These are phyloP conservation scores for Rutstroemia sp. DNA, from an alignment of 2,329 filamentous ascomycete species.

Conservation along the genomic window DNA sequence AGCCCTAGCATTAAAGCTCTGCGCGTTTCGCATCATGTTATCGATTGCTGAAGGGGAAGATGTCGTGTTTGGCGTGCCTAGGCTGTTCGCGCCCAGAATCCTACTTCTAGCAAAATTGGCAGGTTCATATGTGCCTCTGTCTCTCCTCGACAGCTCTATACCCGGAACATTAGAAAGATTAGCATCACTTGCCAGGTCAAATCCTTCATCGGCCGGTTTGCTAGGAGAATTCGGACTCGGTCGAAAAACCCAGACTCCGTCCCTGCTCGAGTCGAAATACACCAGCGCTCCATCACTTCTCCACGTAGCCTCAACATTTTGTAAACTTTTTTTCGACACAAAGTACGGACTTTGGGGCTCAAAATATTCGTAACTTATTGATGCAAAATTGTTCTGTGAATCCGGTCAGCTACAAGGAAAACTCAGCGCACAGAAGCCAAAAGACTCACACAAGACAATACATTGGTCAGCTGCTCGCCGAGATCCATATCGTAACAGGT, in stretches of 20 bases:
- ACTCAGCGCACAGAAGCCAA: neutral
- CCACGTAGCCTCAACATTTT: conserved; percentile 24
- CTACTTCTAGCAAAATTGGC: conserved; percentile 22
- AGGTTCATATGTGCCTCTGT: conserved; percentile 26
- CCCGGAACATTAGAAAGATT: conserved; percentile 16
- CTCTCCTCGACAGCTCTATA: conserved; percentile 17
- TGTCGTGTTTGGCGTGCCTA: conserved; percentile 20
- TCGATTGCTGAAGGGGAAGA: conserved; percentile 27
- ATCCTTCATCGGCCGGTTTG: conserved; percentile 3
- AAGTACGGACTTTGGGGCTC: conserved; percentile 18
- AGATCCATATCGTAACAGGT: conserved; percentile 27
- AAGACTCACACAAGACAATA: conserved; percentile 27
- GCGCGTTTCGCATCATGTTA: conserved; percentile 20
- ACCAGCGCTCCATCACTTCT: conserved; percentile 25
- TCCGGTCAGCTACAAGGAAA: conserved; percentile 3
- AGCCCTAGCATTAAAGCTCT: conserved; percentile 23
- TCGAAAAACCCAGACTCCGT: conserved; percentile 28
- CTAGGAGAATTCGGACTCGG: conserved; percentile 9
- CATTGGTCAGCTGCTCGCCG: conserved; percentile 30
- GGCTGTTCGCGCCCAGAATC: conserved; percentile 12
- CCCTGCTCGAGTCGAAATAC: conserved; percentile 21
- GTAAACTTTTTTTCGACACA: conserved; percentile 21
- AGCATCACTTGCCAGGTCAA: conserved; percentile 4
- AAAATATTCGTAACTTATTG: conserved; percentile 29
- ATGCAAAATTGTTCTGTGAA: conserved; percentile 26